A percentile compares a stretch with the other conserved stretches of the same genome.
Conservation (phyloP, 805 yeast species). For the Yarrowia sp. region DNA sequence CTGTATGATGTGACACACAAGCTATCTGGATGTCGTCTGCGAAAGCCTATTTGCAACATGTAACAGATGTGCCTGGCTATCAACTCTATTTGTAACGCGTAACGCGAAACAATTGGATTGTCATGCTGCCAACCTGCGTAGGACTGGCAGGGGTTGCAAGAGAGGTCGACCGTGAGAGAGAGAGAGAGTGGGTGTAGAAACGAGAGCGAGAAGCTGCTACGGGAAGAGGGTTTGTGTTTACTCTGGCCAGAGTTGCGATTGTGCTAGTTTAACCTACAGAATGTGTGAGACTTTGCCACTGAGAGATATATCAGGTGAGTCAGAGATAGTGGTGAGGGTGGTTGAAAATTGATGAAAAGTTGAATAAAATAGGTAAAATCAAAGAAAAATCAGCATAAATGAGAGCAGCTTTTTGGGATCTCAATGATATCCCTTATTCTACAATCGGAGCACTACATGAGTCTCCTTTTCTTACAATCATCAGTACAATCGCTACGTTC, state of each 20-base stretch:
- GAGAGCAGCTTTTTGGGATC: neutral
- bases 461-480: no score
- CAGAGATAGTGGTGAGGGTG: no score
- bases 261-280: slow-evolving; percentile 4
- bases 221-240: neutral
- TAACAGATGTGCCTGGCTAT: slow-evolving; percentile 37
- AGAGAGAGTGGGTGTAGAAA: no score
- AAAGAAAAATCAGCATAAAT: no score
- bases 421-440: no score
- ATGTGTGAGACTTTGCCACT: slow-evolving; percentile 16
- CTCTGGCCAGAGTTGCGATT: slow-evolving; percentile 4
- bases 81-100: slow-evolving; percentile 24
- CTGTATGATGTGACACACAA: neutral
- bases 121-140: slow-evolving; percentile 14
- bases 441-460: no score
- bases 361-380: no score
- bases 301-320: slow-evolving; percentile 15
- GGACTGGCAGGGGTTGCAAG: slow-evolving; percentile 4
- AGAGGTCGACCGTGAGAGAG: no score
- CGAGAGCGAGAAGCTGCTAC: neutral
- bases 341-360: neutral
- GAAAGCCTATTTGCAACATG: neutral
- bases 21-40: no score
- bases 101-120: slow-evolving; percentile 28
- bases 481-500: no score